Conservation (phyloP, 2,329 filamentous ascomycete species). For the Whalleya microplaca region DNA sequence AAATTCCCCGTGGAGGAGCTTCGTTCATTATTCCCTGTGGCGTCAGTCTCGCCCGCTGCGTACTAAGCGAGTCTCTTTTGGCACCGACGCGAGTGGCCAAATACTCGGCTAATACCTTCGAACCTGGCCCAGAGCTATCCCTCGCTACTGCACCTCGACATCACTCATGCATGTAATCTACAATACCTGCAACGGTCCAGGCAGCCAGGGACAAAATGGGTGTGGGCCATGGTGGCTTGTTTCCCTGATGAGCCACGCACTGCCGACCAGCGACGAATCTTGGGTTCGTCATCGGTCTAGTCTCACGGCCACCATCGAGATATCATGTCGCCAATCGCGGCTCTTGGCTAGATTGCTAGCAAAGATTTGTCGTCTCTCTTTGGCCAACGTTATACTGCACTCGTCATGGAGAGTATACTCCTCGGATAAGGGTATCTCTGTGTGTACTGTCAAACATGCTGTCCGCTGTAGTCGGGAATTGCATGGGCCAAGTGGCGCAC, state of each 20-base stretch:
- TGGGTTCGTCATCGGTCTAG: conserved; percentile 18
- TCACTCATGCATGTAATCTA: conserved; percentile 26
- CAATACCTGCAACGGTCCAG: neutral
- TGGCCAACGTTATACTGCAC: neutral
- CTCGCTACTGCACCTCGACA: conserved; percentile 31
- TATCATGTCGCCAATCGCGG: conserved; percentile 11
- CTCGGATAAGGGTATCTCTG: neutral
- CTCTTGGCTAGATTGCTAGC: neutral
- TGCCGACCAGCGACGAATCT: conserved; percentile 15
- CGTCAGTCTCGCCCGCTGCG: neutral
- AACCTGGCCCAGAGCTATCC: conserved; percentile 11
- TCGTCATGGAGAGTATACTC: neutral
- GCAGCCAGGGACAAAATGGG: neutral
- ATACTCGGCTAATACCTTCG: neutral
- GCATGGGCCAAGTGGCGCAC: neutral
- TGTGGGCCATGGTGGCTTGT: conserved; percentile 29
- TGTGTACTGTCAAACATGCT: too few relatives aligned
- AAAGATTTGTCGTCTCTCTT: neutral
- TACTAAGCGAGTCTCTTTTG: neutral
- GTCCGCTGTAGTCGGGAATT: neutral
- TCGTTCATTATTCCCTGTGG: too few relatives aligned
- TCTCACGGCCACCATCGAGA: conserved; percentile 9
- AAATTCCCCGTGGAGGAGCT: neutral
- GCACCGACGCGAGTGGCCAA: neutral
- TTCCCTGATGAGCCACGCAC: conserved; percentile 30